Conservation (phyloP, 1,139 yeast genomes). For the Kodamaea sp. region DNA sequence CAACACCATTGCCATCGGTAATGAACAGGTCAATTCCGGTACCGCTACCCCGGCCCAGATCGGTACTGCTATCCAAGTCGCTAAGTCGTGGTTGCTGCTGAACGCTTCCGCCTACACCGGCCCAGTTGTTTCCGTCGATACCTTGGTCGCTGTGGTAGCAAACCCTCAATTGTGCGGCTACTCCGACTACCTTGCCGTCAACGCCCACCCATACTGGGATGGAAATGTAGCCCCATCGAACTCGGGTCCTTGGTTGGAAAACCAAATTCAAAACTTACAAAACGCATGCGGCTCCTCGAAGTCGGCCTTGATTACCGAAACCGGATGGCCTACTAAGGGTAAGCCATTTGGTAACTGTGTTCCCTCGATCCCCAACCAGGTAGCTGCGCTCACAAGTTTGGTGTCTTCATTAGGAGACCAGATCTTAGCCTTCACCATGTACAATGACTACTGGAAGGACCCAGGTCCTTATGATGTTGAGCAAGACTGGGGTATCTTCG, state of each 20-base stretch:
- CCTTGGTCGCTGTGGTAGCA: slow-evolving; percentile 70
- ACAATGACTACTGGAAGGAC: slow-evolving; percentile 76
- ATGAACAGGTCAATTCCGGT: slow-evolving; percentile 76
- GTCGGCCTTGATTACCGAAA: slow-evolving; percentile 64
- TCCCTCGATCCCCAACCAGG: slow-evolving; percentile 66
- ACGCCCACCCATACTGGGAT: slow-evolving; percentile 82
- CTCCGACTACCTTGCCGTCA: slow-evolving; percentile 80
- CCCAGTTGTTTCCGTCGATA: slow-evolving; percentile 74
- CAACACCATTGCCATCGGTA: slow-evolving; percentile 76
- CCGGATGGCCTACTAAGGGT: slow-evolving; percentile 84
- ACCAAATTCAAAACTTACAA: slow-evolving; percentile 67
- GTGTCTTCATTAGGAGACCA: slow-evolving; percentile 53
- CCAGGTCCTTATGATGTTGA: slow-evolving; percentile 69
- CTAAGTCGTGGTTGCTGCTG: slow-evolving; percentile 53
- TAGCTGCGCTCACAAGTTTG: slow-evolving; percentile 59
- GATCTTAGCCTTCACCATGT: slow-evolving; percentile 68
- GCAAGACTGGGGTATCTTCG: slow-evolving; percentile 64
- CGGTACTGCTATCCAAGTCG: slow-evolving; percentile 53
- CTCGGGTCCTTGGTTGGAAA: slow-evolving; percentile 70
- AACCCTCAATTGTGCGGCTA: slow-evolving; percentile 70
- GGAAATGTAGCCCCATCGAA: slow-evolving; percentile 63
- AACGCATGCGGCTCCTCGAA: slow-evolving; percentile 64
- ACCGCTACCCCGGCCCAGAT: slow-evolving; percentile 60
- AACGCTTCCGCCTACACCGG: slow-evolving; percentile 67
- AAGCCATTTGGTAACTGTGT: slow-evolving; percentile 65